Conservation (phyloP, 768 basidiomycete genomes). For the Jaapia argillacea region DNA sequence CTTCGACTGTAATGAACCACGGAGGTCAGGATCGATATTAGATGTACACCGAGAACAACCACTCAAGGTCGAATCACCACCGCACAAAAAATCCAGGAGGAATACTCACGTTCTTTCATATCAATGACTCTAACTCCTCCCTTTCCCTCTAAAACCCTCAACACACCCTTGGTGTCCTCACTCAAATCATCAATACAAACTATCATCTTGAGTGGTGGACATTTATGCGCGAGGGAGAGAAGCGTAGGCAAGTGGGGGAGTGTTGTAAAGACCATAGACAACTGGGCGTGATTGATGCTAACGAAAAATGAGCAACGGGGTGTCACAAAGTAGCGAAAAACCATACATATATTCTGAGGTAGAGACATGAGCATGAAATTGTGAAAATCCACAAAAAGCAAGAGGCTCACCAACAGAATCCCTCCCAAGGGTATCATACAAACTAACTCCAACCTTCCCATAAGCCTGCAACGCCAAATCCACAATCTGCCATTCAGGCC, state of each 20-base stretch:
- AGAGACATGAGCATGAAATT: not conserved
- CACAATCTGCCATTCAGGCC: slow-evolving; percentile 92
- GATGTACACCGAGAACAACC: too few species aligned
- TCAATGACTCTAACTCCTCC: slow-evolving; percentile 44
- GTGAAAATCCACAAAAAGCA: not conserved
- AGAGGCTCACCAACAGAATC: slow-evolving; percentile 70
- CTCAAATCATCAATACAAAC: slow-evolving; percentile 63
- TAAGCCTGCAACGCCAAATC: slow-evolving; percentile 80
- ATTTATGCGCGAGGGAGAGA: slow-evolving; percentile 53
- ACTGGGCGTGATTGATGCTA: slow-evolving; percentile 78
- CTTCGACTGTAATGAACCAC: too few species aligned
- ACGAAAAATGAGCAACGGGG: slow-evolving; percentile 3
- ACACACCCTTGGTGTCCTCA: slow-evolving; percentile 39
- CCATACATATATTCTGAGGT: not conserved
- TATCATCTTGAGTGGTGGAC: slow-evolving; percentile 48
- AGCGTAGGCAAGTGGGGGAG: slow-evolving; percentile 66
- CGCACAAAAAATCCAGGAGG: too few species aligned
- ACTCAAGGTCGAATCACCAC: too few species aligned
- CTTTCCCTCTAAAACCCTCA: slow-evolving; percentile 63
- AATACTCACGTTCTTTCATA: slow-evolving; percentile 60
- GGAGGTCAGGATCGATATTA: too few species aligned
- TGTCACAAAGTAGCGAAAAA: too few species aligned
- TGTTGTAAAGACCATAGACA: slow-evolving; percentile 73
- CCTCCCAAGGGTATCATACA: slow-evolving; percentile 92
- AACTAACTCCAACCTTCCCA: slow-evolving; percentile 71